These are phyloP conservation scores for Exophiala calicioides DNA, from an alignment of 2,329 filamentous ascomycete species.

Conservation along the genomic window DNA sequence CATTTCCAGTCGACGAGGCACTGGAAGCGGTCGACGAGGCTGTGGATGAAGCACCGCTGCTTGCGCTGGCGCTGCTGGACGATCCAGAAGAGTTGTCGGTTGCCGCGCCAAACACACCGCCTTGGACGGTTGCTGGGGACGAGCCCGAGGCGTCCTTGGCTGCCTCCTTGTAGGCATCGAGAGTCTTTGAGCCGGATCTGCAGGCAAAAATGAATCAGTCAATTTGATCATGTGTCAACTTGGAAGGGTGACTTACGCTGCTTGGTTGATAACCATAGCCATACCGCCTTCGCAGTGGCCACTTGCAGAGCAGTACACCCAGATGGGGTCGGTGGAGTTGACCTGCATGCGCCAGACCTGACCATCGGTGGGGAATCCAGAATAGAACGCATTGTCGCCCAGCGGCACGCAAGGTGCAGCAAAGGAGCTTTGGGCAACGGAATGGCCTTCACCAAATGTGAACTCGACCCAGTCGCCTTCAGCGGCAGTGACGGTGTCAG, in stretches of 20 bases:
- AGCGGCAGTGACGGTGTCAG: constrained; percentile 47
- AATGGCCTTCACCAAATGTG: constrained; percentile 56
- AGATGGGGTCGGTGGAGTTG: constrained; percentile 49
- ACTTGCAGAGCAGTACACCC: constrained; percentile 53
- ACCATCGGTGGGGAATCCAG: constrained; percentile 42
- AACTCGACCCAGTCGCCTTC: constrained; percentile 55
- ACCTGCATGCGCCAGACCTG: constrained; percentile 50
- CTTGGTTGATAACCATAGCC: constrained; percentile 54
- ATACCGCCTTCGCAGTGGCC: constrained; percentile 55
- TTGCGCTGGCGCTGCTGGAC: constrained; percentile 3
- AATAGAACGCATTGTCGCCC: constrained; percentile 43
- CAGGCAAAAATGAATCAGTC: no score
- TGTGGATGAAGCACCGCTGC: not conserved
- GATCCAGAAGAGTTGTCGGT: not conserved
- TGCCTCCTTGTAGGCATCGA: constrained; percentile 28
- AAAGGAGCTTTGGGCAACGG: constrained; percentile 53
- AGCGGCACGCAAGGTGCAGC: constrained; percentile 52
- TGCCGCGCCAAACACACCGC: constrained; percentile 25
- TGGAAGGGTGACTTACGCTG: constrained; percentile 32
- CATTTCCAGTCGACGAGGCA: constrained; percentile 12
- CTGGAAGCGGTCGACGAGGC: constrained; percentile 4
- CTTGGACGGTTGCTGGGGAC: constrained; percentile 19
- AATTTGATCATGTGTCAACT: not conserved
- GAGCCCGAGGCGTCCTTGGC: constrained; percentile 17
- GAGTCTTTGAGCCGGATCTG: constrained; percentile 18